Evolutionary conservation across 495 filamentous ascomycete genomes (phyloP), one percentile per base, ranked within the genome.

Genomic region (Hypoxylon intermedium): DNA sequence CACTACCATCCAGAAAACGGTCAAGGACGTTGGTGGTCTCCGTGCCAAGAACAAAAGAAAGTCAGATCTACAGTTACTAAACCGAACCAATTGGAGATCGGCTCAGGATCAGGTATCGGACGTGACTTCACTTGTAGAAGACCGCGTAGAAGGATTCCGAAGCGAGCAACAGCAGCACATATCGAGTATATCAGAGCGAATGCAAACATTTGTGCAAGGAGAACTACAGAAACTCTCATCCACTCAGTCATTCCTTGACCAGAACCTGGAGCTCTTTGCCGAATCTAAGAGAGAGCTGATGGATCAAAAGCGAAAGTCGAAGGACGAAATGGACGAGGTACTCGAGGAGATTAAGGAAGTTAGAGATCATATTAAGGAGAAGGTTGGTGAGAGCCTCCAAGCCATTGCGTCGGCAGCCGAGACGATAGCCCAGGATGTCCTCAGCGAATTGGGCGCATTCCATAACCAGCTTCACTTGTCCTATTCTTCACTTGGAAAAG

Each of bases 291-390:
- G 77, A 16, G 82, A 89, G 57, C 82, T 94, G 9, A 81, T 86
- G 24, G 77, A 79, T 12, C 87, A 93, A 63, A 89, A 86, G 13
- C 77, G 82, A 20, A 75, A 82, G 43, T 87, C 91, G 2, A 91
- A 89, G 64, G 86, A 92, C 48, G 88, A 94, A 53, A 95, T 97
- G 91, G 92, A 97, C 63, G 77, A 82, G 21, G 88, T 96, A 18
- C 82, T 98, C 2, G 93, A 94, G 63, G 94, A 95, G 66, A 96
- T 98, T 70, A 92, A 94, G 67, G 83, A 82, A 31, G 80, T 97
- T 21, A 83, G 94, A 18, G 89, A 96, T 72, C 87, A 90, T 41
- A 89, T 97, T 13, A 97, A 97, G 74, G 74, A 81, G 28, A 87
- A 87, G 37, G 90, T 98, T 28, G 91, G 91, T 3, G 86, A 91